A percentile compares a stretch with the other conserved stretches of the same genome.
These are phyloP conservation scores for Singerocomus inundabilis DNA, from an alignment of 1,284 basidiomycete genomes.

Conservation along the genomic window DNA sequence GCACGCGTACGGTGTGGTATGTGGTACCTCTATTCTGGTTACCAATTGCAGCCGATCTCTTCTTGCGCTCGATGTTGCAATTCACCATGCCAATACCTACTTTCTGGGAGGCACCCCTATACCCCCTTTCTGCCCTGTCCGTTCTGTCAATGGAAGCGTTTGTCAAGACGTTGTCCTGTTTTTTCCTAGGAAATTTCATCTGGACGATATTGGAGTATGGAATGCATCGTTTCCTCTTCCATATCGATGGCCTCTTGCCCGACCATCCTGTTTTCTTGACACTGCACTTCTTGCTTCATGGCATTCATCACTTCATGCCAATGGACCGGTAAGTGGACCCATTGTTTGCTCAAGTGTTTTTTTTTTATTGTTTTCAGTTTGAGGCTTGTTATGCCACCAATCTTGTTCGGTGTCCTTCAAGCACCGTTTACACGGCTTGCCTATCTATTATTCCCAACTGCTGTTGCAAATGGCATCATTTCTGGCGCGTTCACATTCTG, in stretches of 20 bases:
- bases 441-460: slow-evolving; percentile 78
- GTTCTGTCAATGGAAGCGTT: slow-evolving; percentile 48
- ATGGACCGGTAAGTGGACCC: slow-evolving; percentile 73
- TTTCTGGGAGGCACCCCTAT: slow-evolving; percentile 52
- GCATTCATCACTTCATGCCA: slow-evolving; percentile 96
- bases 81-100: slow-evolving; percentile 67
- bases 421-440: slow-evolving; percentile 89
- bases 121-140: slow-evolving; percentile 50
- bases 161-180: slow-evolving; percentile 58
- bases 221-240: slow-evolving; percentile 98
- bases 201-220: slow-evolving; percentile 97
- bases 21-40: slow-evolving; percentile 92
- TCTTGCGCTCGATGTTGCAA: slow-evolving; percentile 79
- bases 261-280: slow-evolving; percentile 80
- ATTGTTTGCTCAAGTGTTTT: not conserved
- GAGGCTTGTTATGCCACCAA: slow-evolving; percentile 96
- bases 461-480: slow-evolving; percentile 92
- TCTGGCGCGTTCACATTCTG: slow-evolving; percentile 90
- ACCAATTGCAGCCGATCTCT: slow-evolving; percentile 83
- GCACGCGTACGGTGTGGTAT: slow-evolving; percentile 92
- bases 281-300: slow-evolving; percentile 93
- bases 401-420: slow-evolving; percentile 78
- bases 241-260: slow-evolving; percentile 89
- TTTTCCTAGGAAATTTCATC: slow-evolving; percentile 80
- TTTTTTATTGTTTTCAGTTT: slow-evolving; percentile 46